Evolutionary conservation across 2,329 filamentous ascomycete genomes (phyloP), one percentile per base, ranked within the genome.

Genomic region (Mariannaea elegans): DNA sequence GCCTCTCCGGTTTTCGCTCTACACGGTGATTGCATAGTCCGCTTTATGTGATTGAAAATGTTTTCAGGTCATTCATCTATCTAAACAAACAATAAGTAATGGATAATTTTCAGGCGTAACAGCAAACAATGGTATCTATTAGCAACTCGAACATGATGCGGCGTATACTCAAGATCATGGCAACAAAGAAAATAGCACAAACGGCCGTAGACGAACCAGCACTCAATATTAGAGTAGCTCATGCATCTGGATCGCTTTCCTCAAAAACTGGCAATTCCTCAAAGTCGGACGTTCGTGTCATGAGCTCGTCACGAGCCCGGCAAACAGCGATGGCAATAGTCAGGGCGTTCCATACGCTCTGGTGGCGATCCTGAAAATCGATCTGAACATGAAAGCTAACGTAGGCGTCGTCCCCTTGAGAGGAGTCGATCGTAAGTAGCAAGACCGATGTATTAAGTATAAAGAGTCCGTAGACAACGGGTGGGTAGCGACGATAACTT

Each of bases 281-380:
- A 68, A 80, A 80, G 59, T 79, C 75, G 2, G 67, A 68, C 18
- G 64, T 47, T 41, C 76, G 69, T 7, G 65, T 56, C 44, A 73
- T 75, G 53, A 80, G 67, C 52, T 79, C 75, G 46, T 81, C 77
- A 13, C 78, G 72, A 4, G 78, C 78, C 52, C 77, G 63, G 52
- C 78, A 81, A 2, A 75, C 72, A 10, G 73, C 73, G 19, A 79
- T 71, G 8, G 77, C 79, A 9, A 79, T 53, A 4, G 79, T 81
- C 34, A 81, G 64, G 2, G 77, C 79, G 62, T 81, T 81, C 79
- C 79, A 81, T 19, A 81, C 73, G 51, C 77, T 75, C 64, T 81
- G 78, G 16, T 73, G 68, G 10, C 68, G 68, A 41, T 79, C 73
- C 50, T 72, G 69, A 42, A 81, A 79, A 44, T 78, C 71, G 19